Evolutionary conservation across 495 filamentous ascomycete genomes (phyloP).

Genomic region (Bacidia gigantensis): DNA sequence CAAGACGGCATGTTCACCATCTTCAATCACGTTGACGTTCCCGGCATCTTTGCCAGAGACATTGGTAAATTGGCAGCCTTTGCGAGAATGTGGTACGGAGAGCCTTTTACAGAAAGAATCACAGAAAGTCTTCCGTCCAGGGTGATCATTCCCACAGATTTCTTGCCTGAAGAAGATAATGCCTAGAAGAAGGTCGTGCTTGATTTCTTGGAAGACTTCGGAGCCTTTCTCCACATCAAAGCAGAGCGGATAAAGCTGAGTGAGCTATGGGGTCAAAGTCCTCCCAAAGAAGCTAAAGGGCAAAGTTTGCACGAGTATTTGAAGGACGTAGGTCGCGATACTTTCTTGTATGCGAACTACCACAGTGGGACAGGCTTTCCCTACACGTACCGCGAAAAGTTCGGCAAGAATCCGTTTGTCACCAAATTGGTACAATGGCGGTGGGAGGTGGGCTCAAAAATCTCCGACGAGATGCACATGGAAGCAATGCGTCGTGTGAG

Average conservation of each 20-base stretch:
- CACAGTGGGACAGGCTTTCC: slow-evolving; percentile 1
- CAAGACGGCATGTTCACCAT: slow-evolving; percentile 2
- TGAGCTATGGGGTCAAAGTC: neutral
- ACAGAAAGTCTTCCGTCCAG: neutral
- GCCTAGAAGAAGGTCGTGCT: neutral
- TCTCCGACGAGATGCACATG: neutral
- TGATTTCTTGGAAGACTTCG: slow-evolving; percentile 2
- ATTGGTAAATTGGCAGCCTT: neutral
- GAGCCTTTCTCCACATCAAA: neutral
- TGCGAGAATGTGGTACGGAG: neutral
- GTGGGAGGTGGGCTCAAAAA: neutral
- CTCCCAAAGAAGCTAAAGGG: slow-evolving; percentile 2
- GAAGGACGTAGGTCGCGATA: neutral
- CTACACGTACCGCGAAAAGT: neutral
- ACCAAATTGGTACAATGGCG: slow-evolving; percentile 1
- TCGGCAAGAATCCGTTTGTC: slow-evolving; percentile 5
- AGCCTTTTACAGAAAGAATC: neutral
- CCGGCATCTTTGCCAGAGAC: slow-evolving; percentile 6
- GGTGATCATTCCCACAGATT: slow-evolving; percentile 2
- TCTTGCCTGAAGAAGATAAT: slow-evolving; percentile 1
- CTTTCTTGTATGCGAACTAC: slow-evolving; percentile 4
- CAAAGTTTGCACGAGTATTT: slow-evolving; percentile 4
- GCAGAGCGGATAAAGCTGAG: neutral
- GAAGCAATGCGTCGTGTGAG: slow-evolving; percentile 1
- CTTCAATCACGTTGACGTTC: neutral